Conservation (phyloP, 1,284 basidiomycete species). For the Cutaneotrichosporon daszewskae region DNA sequence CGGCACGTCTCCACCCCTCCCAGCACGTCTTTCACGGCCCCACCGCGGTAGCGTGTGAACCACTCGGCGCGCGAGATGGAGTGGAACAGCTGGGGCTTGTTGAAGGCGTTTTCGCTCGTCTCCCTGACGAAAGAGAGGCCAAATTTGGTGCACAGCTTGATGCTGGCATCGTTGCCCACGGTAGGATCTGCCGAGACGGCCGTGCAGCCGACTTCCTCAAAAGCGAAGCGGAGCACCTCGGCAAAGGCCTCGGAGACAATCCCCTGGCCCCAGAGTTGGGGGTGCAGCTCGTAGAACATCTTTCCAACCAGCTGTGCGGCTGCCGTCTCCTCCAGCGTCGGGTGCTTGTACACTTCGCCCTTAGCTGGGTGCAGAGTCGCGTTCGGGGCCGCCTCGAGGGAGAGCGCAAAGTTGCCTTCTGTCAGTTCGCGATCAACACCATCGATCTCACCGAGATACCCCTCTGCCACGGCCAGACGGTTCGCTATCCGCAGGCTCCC, state of each 20-base stretch:
- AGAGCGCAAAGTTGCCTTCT: conserved; percentile 40
- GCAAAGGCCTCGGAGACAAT: conserved; percentile 41
- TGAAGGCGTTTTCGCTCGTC: conserved; percentile 20
- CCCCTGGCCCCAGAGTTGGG: conserved; percentile 43
- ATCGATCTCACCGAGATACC: conserved; percentile 34
- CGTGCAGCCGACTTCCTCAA: conserved; percentile 38
- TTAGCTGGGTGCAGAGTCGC: background rate
- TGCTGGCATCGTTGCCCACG: conserved; percentile 31
- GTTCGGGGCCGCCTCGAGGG: conserved; percentile 13
- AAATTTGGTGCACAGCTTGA: conserved; percentile 33
- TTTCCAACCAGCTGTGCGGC: conserved; percentile 23
- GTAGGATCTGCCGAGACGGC: conserved; percentile 34
- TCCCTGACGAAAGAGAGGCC: conserved; percentile 29
- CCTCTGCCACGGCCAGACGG: conserved; percentile 29
- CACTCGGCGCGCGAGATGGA: conserved; percentile 34
- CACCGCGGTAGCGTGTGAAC: conserved; percentile 25
- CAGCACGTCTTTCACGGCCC: conserved; percentile 1
- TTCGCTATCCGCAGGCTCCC: conserved; percentile 23
- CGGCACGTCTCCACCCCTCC: conserved; percentile 34
- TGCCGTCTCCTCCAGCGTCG: conserved; percentile 16
- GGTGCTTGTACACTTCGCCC: conserved; percentile 24
- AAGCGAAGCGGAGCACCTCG: conserved; percentile 42
- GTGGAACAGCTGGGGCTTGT: conserved; percentile 36
- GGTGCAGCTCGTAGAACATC: conserved; percentile 45
- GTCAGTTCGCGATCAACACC: background rate